Evolutionary conservation across 768 basidiomycete species (phyloP).

Genomic region (Leucogyrophana mollusca): DNA sequence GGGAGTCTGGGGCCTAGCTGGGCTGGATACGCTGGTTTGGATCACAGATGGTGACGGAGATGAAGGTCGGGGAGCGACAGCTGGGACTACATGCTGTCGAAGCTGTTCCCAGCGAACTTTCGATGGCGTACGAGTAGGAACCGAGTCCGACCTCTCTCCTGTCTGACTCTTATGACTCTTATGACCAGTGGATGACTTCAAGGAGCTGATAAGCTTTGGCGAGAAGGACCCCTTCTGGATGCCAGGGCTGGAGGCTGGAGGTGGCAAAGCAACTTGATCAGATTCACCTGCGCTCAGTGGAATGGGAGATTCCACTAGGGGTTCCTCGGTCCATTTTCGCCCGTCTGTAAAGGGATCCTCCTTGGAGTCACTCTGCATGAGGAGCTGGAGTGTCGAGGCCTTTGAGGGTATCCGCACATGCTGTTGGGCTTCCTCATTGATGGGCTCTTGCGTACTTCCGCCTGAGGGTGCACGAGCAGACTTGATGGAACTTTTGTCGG

Average conservation of each 20-base stretch:
- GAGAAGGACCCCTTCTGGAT: conserved; percentile 11
- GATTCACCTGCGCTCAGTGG: too few relatives aligned
- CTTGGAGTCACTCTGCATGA: background rate
- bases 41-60: conserved; percentile 16
- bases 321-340: conserved; percentile 6
- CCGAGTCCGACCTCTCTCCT: background rate
- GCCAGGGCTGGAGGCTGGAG: background rate
- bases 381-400: background rate
- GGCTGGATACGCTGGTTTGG: conserved; percentile 2
- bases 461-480: conserved; percentile 2
- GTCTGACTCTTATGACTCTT: background rate
- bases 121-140: conserved; percentile 28
- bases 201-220: background rate
- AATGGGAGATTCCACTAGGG: conserved; percentile 6
- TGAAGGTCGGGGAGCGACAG: conserved; percentile 18
- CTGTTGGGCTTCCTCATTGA: background rate
- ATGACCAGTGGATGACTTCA: background rate
- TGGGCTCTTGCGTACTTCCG: background rate
- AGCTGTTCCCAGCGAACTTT: conserved; percentile 51
- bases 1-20: conserved; percentile 35
- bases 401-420: conserved; percentile 5
- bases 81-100: conserved; percentile 51
- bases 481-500: conserved; percentile 14
- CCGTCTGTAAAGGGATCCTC: conserved; percentile 1
- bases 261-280: too few relatives aligned